Conservation (phyloP, 768 basidiomycete genomes). For the Megacollybia marginata region DNA sequence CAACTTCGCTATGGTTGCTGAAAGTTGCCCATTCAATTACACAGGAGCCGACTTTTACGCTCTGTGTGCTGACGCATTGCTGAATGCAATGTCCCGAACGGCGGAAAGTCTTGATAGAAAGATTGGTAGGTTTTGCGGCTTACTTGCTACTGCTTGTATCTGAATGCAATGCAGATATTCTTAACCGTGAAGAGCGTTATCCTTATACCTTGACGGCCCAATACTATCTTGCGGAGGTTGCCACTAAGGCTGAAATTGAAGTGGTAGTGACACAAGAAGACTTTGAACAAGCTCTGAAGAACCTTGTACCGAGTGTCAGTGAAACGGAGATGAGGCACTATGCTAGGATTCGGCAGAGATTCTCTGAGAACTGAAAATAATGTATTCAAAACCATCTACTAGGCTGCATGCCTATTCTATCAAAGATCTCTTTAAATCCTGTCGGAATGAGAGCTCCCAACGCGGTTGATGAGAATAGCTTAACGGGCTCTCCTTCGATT, state of each 20-base stretch:
- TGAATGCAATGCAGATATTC: slow-evolving; percentile 17
- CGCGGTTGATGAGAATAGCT: slow-evolving; percentile 31
- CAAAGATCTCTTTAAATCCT: slow-evolving; percentile 47
- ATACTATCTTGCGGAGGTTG: slow-evolving; percentile 85
- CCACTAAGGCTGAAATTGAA: slow-evolving; percentile 55
- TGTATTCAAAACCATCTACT: slow-evolving; percentile 47
- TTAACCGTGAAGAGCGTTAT: slow-evolving; percentile 47
- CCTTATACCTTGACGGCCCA: slow-evolving; percentile 77
- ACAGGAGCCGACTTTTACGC: slow-evolving; percentile 99
- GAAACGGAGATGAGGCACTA: slow-evolving; percentile 85
- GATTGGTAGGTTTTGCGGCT: slow-evolving; percentile 43
- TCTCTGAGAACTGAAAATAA: slow-evolving; percentile 31
- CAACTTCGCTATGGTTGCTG: slow-evolving; percentile 55
- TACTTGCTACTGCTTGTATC: not conserved
- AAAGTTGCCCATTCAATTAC: slow-evolving; percentile 82
- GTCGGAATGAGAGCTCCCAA: slow-evolving; percentile 39
- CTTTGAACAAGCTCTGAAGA: slow-evolving; percentile 65
- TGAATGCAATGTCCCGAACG: slow-evolving; percentile 89
- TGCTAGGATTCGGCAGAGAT: slow-evolving; percentile 57
- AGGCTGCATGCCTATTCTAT: slow-evolving; percentile 46
- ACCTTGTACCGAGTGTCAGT: slow-evolving; percentile 77
- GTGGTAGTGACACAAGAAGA: slow-evolving; percentile 73
- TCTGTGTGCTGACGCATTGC: slow-evolving; percentile 91
- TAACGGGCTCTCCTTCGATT: slow-evolving; percentile 40
- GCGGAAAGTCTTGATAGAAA: slow-evolving; percentile 71